A percentile compares a stretch with the other conserved stretches of the same genome.
These are phyloP conservation scores for Entomortierella parvispora DNA, from an alignment of 192 early-diverging fungal genomes.

Conservation along the genomic window DNA sequence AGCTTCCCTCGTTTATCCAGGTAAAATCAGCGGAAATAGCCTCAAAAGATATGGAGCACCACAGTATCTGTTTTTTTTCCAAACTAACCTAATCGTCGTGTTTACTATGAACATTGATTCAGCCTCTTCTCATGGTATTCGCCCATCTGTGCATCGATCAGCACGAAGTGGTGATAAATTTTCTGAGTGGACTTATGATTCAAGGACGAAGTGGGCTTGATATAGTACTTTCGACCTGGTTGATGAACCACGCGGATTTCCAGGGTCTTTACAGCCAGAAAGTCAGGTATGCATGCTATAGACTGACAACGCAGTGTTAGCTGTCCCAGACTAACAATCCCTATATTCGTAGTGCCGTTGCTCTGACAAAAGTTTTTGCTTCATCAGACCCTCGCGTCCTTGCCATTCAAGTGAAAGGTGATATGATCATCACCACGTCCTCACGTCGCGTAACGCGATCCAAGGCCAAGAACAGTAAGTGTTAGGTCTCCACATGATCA, in stretches of 20 bases:
- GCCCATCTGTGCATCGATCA: conserved; percentile 83
- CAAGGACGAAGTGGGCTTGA: conserved; percentile 74
- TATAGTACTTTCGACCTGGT: conserved; percentile 82
- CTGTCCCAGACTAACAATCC: conserved; percentile 1
- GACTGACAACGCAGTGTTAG: background rate
- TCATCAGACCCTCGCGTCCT: conserved; percentile 71
- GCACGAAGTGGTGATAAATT: conserved; percentile 71
- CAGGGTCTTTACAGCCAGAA: conserved; percentile 86
- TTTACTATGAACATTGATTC: background rate
- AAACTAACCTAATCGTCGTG: background rate
- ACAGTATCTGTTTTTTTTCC: background rate
- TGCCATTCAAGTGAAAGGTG: conserved; percentile 78
- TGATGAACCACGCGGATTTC: conserved; percentile 79
- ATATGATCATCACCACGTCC: conserved; percentile 65
- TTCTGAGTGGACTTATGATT: conserved; percentile 68
- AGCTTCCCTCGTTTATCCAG: conserved; percentile 81
- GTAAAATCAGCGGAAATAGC: too few species aligned
- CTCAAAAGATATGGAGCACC: too few species aligned
- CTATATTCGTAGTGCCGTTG: conserved; percentile 65
- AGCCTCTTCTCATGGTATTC: conserved; percentile 88
- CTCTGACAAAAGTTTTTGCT: conserved; percentile 76
- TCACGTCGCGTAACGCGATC: conserved; percentile 28
- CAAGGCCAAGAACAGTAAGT: conserved; percentile 24
- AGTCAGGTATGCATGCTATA: conserved; percentile 61
- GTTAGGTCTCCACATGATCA: background rate